Evolutionary conservation across 345 rosid genomes (phyloP).

Genomic region (Acer negundo): DNA sequence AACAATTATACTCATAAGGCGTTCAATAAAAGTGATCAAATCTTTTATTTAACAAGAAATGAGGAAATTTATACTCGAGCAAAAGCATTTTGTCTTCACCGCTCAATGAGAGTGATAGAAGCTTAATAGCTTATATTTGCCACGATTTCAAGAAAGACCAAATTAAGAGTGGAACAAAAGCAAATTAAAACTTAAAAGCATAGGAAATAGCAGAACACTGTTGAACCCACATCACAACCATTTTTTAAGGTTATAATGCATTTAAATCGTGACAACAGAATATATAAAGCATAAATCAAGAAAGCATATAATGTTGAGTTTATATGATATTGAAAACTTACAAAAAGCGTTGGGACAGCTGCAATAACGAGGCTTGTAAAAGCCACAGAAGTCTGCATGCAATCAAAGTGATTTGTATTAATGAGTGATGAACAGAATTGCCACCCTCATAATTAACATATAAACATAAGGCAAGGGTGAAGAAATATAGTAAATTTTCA

Average conservation of each 20-base stretch:
- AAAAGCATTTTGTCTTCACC: not conserved
- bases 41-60: not conserved
- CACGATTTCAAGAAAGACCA: not conserved
- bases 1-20: not conserved
- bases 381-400: slow-evolving; percentile 79
- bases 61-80: not conserved
- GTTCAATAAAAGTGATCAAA: not conserved
- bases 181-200: not conserved
- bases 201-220: not conserved
- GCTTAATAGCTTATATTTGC: not conserved
- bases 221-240: not conserved
- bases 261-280: not conserved
- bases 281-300: not conserved
- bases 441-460: slow-evolving; percentile 5
- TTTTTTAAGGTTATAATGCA: not conserved
- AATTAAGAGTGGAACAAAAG: not conserved
- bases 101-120: not conserved
- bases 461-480: not conserved
- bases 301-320: not conserved
- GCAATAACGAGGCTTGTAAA: slow-evolving; percentile 75
- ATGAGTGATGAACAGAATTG: slow-evolving; percentile 12
- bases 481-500: not conserved
- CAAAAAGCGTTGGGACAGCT: slow-evolving; percentile 78
- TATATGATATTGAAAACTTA: slow-evolving; percentile 39
- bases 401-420: slow-evolving; percentile 13